Conservation (phyloP, 2,329 filamentous ascomycete genomes). For the Aspergillus nomiae region DNA sequence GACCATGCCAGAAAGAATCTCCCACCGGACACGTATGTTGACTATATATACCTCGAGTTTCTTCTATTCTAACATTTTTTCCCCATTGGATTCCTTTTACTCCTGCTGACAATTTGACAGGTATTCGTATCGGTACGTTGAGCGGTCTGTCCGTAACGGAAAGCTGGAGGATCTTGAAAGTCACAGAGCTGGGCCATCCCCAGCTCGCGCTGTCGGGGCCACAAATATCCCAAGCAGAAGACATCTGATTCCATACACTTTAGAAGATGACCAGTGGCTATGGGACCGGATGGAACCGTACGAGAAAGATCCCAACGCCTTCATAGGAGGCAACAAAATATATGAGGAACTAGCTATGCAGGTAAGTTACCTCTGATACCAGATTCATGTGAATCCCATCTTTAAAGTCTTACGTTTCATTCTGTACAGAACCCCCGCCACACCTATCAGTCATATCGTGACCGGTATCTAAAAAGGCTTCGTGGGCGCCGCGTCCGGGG, state of each 20-base stretch:
- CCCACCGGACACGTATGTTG: conserved; percentile 50
- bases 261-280: conserved; percentile 48
- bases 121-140: conserved; percentile 61
- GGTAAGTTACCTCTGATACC: conserved; percentile 29
- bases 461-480: conserved; percentile 48
- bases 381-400: not conserved
- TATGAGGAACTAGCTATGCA: conserved; percentile 46
- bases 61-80: conserved; percentile 3
- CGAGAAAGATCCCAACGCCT: conserved; percentile 33
- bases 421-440: conserved; percentile 43
- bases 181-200: conserved; percentile 50
- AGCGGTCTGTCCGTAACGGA: conserved; percentile 54
- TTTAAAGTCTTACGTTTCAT: conserved; percentile 9
- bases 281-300: conserved; percentile 47
- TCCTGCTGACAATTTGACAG: conserved; percentile 28
- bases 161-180: conserved; percentile 51
- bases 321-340: conserved; percentile 44
- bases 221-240: conserved; percentile 37
- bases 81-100: not conserved
- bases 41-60: not conserved
- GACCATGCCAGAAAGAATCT: conserved; percentile 57
- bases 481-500: conserved; percentile 39
- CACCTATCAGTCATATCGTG: conserved; percentile 52
- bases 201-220: conserved; percentile 49
- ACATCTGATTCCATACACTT: conserved; percentile 38